phyloP scores from a whole-genome alignment of 345 rosid species.

The Alliaria petiolata region DNA sequence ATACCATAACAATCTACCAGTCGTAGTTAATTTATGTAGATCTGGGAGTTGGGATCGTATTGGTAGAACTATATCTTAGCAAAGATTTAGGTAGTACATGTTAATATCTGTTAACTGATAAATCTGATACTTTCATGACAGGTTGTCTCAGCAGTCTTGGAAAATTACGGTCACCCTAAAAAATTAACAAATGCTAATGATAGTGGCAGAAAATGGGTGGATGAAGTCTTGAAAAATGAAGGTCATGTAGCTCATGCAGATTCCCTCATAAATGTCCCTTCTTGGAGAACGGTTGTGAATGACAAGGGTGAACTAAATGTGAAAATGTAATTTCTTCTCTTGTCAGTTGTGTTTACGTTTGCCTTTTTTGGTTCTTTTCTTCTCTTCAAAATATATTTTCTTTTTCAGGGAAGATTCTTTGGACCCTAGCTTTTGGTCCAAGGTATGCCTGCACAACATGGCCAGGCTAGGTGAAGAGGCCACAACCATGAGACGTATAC shows the following conservation, averaged over 20 bases:
- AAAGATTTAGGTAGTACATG: not conserved
- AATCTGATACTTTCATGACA: slow-evolving; percentile 32
- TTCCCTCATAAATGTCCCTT: slow-evolving; percentile 47
- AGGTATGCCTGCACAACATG: slow-evolving; percentile 89
- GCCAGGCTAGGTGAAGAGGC: slow-evolving; percentile 92
- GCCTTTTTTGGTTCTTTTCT: not conserved
- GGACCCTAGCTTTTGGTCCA: slow-evolving; percentile 92
- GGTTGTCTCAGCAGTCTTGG: slow-evolving; percentile 88
- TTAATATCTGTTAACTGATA: slow-evolving; percentile 2
- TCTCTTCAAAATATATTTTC: slow-evolving; percentile 3
- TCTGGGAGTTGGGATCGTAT: not conserved
- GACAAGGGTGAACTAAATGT: slow-evolving; percentile 72
- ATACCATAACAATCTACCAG: not conserved
- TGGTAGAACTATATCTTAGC: not conserved
- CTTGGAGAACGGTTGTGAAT: slow-evolving; percentile 71
- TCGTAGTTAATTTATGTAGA: not conserved
- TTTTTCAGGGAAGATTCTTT: slow-evolving; percentile 63
- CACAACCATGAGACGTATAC: slow-evolving; percentile 77
- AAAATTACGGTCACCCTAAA: slow-evolving; percentile 63
- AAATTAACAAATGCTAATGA: slow-evolving; percentile 39
- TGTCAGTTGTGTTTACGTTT: not conserved
- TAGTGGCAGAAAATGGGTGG: slow-evolving; percentile 58
- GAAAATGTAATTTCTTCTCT: slow-evolving; percentile 50
- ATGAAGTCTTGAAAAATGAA: slow-evolving; percentile 73
- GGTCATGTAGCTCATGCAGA: slow-evolving; percentile 54